Base-by-base conservation (phyloP, 2,329 filamentous ascomycete species). In the Blumeria graminis region DNA sequence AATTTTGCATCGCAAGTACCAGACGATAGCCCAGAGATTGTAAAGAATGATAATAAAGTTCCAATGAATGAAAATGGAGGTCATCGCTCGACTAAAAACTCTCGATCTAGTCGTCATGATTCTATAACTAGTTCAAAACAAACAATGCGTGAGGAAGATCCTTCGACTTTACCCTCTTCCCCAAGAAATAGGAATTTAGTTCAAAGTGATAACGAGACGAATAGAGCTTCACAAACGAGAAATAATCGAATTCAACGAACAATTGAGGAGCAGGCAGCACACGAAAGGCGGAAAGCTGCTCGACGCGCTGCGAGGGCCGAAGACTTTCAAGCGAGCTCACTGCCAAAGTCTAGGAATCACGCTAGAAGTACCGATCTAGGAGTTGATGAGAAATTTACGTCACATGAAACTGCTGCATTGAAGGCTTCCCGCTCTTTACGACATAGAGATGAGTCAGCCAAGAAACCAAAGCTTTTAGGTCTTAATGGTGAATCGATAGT, bases 241-340 rank as follows among this genome's bases (percentile, higher is more conserved):
- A 62, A 61, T 48, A 60, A 62, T 28, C 60, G 57, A 36, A 60
- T 55, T 22, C 57, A 61, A 22, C 59, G 64, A 3, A 63, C 61
- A 10, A 62, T 62, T 2, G 63, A 65, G 45, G 64, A 66, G 52
- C 63, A 67, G 58, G 61, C 60, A 46, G 65, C 62, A 16, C 64
- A 66, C 55, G 65, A 66, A 5, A 60, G 59, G 41, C 58, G 64
- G 6, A 66, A 64, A 57, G 62, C 61, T 8, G 63, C 63, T 36
- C 58, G 61, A 33, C 56, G 61, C 18, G 59, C 58, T n/a, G 39
- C n/a, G 62, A 58, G 36, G 57, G 48, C 22, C 10, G 35, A 61
- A 58, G 38, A 36, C 46, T 41, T 59, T 45, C 9, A 11, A 16
- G 22, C n/a, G 9, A 13, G 22, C n/a, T 58, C 52, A 5, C 60